Evolutionary conservation across 306 rosid species (phyloP), one percentile per base, ranked within the genome.

Genomic region (Dryas octopetala): DNA sequence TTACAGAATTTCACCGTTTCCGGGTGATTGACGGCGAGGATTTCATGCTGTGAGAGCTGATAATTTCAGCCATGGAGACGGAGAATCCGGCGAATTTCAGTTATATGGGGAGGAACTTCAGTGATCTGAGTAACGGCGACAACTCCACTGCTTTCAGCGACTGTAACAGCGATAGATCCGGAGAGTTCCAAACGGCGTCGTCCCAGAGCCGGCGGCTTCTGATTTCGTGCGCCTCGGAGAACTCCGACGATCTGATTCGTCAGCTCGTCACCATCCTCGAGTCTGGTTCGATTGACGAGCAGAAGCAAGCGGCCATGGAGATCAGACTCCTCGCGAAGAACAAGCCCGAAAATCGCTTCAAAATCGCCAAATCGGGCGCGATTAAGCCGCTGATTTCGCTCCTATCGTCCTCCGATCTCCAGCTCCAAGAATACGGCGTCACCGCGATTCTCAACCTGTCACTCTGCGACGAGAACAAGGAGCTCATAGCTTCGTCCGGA

Each of bases 301-400:
- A 90, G 70, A 95, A 95, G 74, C 99, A 95, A 51, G 97, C 99
- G 45, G 99, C 97, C 44, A 81, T 92, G 97, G 96, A 90, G 85
- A 88, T 95, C 85, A 88, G 99, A 10, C 88, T 95, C 8, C 93
- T 95, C 19, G 96, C 98, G 6, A 95, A 95, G 73, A 90, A 95
- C 77, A 92, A 89, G 28, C 78, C 92, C 0, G 99, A 95, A 43
- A 92, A 95, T 74, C 92, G 99, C 26, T 53, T 90, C 54, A 90
- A 62, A 88, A 90, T 95, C 69, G 97, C 93, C 0, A 80, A 78
- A 52, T 88, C 89, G 26, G 99, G 98, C 7, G 97, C 97, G 10
- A 87, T 95, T 5, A 85, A 80, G 74, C 99, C 99, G n/a, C 68
- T 95, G 54, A 65, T 95, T 73, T 83, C 97, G 15, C 83, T 92